A percentile compares a stretch with the other conserved stretches of the same genome.
Conservation (phyloP, 2,329 filamentous ascomycete genomes). For the Fusarium anguioides region DNA sequence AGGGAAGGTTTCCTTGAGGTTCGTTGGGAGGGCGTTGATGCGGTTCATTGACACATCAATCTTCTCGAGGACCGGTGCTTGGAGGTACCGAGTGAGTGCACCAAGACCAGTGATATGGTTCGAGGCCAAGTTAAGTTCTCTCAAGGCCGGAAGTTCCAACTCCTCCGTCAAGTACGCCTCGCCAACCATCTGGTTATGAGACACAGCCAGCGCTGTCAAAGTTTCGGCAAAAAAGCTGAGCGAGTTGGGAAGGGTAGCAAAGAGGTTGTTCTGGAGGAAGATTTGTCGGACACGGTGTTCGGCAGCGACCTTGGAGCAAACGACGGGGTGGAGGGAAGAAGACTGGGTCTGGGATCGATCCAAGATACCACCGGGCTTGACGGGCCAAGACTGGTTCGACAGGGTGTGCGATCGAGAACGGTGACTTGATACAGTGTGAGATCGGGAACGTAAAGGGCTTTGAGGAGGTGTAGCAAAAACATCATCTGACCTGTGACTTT, state of each 20-base stretch:
- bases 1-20: constrained; percentile 75
- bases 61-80: constrained; percentile 79
- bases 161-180: constrained; percentile 73
- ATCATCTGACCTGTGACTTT: constrained; percentile 62
- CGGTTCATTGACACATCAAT: constrained; percentile 87
- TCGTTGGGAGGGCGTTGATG: constrained; percentile 73
- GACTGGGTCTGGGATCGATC: constrained; percentile 76
- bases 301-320: constrained; percentile 65
- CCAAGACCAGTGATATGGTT: constrained; percentile 79
- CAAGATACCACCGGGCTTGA: constrained; percentile 71
- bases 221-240: constrained; percentile 77
- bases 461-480: constrained; percentile 69
- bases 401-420: constrained; percentile 59
- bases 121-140: constrained; percentile 78
- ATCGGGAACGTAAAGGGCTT: constrained; percentile 60
- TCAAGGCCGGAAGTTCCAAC: constrained; percentile 77
- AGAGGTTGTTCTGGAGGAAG: constrained; percentile 80
- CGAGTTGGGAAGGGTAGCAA: constrained; percentile 75
- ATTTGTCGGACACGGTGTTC: constrained; percentile 66
- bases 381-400: constrained; percentile 63
- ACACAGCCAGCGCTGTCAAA: constrained; percentile 77
- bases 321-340: constrained; percentile 67
- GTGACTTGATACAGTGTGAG: constrained; percentile 58
- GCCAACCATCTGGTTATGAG: constrained; percentile 77
- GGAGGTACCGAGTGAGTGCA: constrained; percentile 72